A percentile compares a stretch with the other conserved stretches of the same genome.
These are phyloP conservation scores for Euphorbia peplus DNA, from an alignment of 345 rosid species.

Conservation along the genomic window DNA sequence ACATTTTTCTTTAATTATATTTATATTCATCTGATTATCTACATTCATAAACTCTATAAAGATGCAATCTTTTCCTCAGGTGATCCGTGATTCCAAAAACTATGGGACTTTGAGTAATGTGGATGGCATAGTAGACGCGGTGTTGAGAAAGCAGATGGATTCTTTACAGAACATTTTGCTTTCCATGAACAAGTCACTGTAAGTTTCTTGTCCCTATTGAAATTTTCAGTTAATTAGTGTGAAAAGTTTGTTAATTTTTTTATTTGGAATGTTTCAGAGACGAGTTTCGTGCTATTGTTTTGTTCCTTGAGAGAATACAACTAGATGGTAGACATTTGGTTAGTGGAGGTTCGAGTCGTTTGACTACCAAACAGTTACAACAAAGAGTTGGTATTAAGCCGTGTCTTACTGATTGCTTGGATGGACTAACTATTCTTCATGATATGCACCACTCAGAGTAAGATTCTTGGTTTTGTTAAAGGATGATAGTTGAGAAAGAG, in stretches of 20 bases:
- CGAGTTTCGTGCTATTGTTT: slow-evolving; percentile 52
- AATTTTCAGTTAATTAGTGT: neutral
- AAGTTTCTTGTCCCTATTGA: slow-evolving; percentile 21
- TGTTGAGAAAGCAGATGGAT: slow-evolving; percentile 67
- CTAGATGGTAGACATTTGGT: slow-evolving; percentile 52
- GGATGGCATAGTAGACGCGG: slow-evolving; percentile 49
- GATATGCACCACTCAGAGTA: slow-evolving; percentile 78
- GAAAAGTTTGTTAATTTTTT: neutral
- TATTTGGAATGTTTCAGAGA: slow-evolving; percentile 38
- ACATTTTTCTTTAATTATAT: neutral
- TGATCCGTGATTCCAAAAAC: slow-evolving; percentile 45
- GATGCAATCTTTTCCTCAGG: slow-evolving; percentile 25
- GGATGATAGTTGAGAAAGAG: neutral
- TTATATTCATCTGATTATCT: neutral
- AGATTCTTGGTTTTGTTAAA: neutral
- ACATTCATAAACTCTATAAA: neutral
- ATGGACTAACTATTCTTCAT: slow-evolving; percentile 62
- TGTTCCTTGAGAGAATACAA: slow-evolving; percentile 48
- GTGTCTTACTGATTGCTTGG: slow-evolving; percentile 57
- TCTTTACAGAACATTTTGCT: slow-evolving; percentile 51
- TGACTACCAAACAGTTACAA: slow-evolving; percentile 41
- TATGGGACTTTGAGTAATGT: slow-evolving; percentile 53
- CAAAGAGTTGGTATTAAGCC: slow-evolving; percentile 73
- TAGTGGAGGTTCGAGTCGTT: slow-evolving; percentile 44
- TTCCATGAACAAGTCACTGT: slow-evolving; percentile 58